Evolutionary conservation across 2,329 filamentous ascomycete species (phyloP), one percentile per base, ranked within the genome.

Genomic region (Lecanoromycetidae sp.): DNA sequence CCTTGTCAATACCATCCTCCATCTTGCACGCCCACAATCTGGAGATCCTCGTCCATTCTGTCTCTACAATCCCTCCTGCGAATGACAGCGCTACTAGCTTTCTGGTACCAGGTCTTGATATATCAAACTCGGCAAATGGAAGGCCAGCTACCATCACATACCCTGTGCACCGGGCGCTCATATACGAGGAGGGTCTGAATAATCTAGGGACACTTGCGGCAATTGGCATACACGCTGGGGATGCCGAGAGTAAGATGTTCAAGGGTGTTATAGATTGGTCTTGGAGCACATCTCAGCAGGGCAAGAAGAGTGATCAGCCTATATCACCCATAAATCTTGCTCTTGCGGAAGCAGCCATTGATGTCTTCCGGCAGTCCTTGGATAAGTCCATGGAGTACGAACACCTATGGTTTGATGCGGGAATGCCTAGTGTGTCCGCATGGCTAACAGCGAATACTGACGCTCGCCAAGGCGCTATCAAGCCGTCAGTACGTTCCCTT

Each of bases 151-250:
- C 79, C 13, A 71, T 91, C 34, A 77, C 79, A 5, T 87, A 86
- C 36, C 88, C 90, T 0, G 87, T 95, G 1, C 90, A 96, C 60
- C 84, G 81, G 59, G 78, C 82, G 1, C 65, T 95, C 13, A 57
- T 95, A 8, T 74, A 94, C 7, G 80, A 79, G 0, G 74, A 84
- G 40, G 87, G 86, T 0, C 66, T 94, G 2, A 67, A 76, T 83
- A 6, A 77, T 82, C 1, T 57, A 67, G 27, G 55, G 61, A 12
- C 66, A 63, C 34, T 58, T 60, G 36, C 57, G 12, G 49, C 65
- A 36, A 52, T 63, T 34, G 57, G 56, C 19, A 57, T 59, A 17
- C 56, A 62, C 19, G 13, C 20, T 10, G 33, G 50, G 54, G 8
- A 50, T 54, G 23, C 51, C 40, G 29, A 50, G 48, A 15, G 55